phyloP scores from a whole-genome alignment of 192 early-diverging fungal genomes.

The Nowakowskiella sp. region DNA sequence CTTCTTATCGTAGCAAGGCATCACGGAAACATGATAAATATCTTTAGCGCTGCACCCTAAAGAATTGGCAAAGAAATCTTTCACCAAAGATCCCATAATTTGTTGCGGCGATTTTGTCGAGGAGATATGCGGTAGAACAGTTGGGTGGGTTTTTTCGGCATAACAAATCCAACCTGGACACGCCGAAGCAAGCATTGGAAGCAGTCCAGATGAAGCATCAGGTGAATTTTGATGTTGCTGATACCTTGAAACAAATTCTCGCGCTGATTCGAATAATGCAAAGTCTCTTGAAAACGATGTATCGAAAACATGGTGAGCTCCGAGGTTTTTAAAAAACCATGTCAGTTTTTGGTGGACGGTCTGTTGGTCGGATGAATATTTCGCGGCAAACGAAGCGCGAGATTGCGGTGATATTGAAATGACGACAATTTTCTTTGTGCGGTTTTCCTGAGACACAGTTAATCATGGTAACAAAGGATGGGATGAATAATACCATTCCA shows the following conservation, averaged over 20 bases:
- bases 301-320: conserved; percentile 82
- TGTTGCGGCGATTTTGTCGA: conserved; percentile 95
- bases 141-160: conserved; percentile 94
- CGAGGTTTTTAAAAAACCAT: conserved; percentile 69
- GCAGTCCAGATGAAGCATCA: conserved; percentile 15
- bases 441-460: conserved; percentile 2
- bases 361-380: conserved; percentile 62
- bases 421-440: conserved; percentile 48
- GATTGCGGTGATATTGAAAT: conserved; percentile 88
- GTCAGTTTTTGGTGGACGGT: conserved; percentile 65
- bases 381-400: conserved; percentile 80
- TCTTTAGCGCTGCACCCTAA: conserved; percentile 52
- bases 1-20: conserved; percentile 99
- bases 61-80: conserved; percentile 66
- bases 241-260: conserved; percentile 82
- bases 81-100: conserved; percentile 89
- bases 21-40: conserved; percentile 89
- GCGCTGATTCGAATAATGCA: conserved; percentile 68
- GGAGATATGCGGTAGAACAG: conserved; percentile 81
- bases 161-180: conserved; percentile 93
- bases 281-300: conserved; percentile 85
- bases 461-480: background rate
- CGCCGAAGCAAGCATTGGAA: conserved; percentile 47
- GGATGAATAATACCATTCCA: background rate
- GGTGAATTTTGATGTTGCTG: conserved; percentile 27